phyloP scores from a whole-genome alignment of 306 rosid genomes.

The Gillenia trifoliata region DNA sequence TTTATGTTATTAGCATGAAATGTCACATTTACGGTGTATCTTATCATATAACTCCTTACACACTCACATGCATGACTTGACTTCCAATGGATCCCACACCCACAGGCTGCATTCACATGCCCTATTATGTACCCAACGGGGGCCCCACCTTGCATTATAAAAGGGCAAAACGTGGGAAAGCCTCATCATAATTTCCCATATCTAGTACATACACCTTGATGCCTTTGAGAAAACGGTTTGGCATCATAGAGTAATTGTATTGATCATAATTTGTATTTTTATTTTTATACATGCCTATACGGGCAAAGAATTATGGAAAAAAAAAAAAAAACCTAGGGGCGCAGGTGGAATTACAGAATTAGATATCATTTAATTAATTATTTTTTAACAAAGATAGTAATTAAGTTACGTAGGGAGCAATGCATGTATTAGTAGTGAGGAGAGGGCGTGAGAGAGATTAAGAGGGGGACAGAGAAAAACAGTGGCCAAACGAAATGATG shows the following conservation, averaged over 20 bases:
- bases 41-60: too few relatives aligned
- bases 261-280: background rate
- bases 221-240: background rate
- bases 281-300: background rate
- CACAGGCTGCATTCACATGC: constrained; percentile 12
- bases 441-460: background rate
- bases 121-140: background rate
- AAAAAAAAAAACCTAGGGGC: background rate
- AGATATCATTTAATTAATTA: too few relatives aligned
- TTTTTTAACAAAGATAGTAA: too few relatives aligned
- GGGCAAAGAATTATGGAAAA: background rate
- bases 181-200: background rate
- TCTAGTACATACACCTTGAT: background rate
- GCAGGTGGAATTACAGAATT: background rate
- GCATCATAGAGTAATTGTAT: background rate
- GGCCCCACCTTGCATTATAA: constrained; percentile 14
- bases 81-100: background rate
- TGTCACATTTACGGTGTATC: too few relatives aligned
- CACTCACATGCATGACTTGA: background rate
- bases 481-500: constrained; percentile 35
- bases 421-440: background rate
- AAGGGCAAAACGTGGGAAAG: constrained; percentile 23
- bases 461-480: constrained; percentile 46
- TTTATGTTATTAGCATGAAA: too few relatives aligned
- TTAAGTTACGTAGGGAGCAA: constrained; percentile 16